phyloP scores from a whole-genome alignment of 1,139 yeast species.

The Blastobotrys proliferans region DNA sequence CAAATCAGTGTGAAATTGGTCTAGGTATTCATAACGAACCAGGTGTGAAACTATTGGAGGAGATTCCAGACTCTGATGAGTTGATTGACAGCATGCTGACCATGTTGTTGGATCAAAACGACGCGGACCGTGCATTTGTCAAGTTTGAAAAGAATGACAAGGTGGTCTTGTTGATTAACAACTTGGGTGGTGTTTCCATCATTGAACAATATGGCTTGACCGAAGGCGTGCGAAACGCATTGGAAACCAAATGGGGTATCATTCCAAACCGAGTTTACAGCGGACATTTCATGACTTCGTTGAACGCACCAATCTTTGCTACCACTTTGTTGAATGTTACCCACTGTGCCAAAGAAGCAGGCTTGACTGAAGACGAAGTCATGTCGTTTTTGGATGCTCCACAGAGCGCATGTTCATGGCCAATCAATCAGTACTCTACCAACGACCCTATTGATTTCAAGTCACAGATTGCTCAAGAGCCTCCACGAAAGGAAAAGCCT shows the following conservation, averaged over 20 bases:
- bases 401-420: slow-evolving; percentile 43
- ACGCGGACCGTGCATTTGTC: slow-evolving; percentile 44
- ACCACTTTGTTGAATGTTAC: slow-evolving; percentile 46
- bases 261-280: slow-evolving; percentile 42
- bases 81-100: slow-evolving; percentile 40
- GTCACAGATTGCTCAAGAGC: slow-evolving; percentile 12
- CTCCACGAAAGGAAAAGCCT: slow-evolving; percentile 2
- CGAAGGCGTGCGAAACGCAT: slow-evolving; percentile 35
- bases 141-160: slow-evolving; percentile 38
- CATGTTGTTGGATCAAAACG: slow-evolving; percentile 38
- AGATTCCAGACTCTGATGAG: slow-evolving; percentile 43
- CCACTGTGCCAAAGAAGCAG: slow-evolving; percentile 33
- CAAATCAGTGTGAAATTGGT: slow-evolving; percentile 40
- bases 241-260: slow-evolving; percentile 39
- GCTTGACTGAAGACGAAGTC: slow-evolving; percentile 24
- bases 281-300: slow-evolving; percentile 49
- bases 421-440: slow-evolving; percentile 18
- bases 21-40: slow-evolving; percentile 56
- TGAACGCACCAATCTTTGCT: slow-evolving; percentile 51
- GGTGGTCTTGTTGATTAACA: slow-evolving; percentile 45
- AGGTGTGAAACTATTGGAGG: slow-evolving; percentile 37
- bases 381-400: slow-evolving; percentile 41
- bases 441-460: slow-evolving; percentile 16
- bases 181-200: slow-evolving; percentile 50
- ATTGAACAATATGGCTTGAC: slow-evolving; percentile 43